phyloP scores from a whole-genome alignment of 225 moss, liverwort and hornwort species.

The Marchantia paleacea region DNA sequence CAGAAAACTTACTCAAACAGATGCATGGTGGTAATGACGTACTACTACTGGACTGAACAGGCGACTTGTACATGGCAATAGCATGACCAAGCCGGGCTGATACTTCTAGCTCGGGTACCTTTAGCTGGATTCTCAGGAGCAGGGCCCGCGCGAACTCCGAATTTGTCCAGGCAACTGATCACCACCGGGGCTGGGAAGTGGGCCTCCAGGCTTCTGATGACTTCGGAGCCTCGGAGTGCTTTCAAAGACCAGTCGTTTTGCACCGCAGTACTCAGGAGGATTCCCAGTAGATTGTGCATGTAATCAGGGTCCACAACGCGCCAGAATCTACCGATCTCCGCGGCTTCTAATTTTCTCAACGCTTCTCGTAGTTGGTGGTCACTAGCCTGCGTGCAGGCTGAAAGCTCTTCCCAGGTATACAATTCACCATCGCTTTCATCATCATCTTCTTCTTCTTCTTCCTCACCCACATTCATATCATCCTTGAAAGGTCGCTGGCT shows the following conservation, averaged over 20 bases:
- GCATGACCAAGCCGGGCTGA: not conserved
- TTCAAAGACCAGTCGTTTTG: slow-evolving; percentile 80
- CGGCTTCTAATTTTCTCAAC: slow-evolving; percentile 59
- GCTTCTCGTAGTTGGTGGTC: slow-evolving; percentile 58
- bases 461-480: slow-evolving; percentile 49
- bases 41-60: not conserved
- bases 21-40: not conserved
- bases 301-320: slow-evolving; percentile 62
- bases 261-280: slow-evolving; percentile 62
- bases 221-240: slow-evolving; percentile 52
- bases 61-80: not conserved
- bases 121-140: not conserved
- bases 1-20: slow-evolving; percentile 6
- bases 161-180: slow-evolving; percentile 64
- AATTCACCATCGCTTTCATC: slow-evolving; percentile 30
- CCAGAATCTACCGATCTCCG: slow-evolving; percentile 72
- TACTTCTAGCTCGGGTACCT: not conserved
- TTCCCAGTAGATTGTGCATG: slow-evolving; percentile 70
- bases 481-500: slow-evolving; percentile 67
- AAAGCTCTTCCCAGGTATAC: slow-evolving; percentile 65
- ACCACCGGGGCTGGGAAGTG: slow-evolving; percentile 74
- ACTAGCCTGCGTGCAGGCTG: slow-evolving; percentile 65
- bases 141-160: slow-evolving; percentile 37
- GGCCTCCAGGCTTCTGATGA: slow-evolving; percentile 48
- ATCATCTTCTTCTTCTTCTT: slow-evolving; percentile 52